A percentile compares a stretch with the other conserved stretches of the same genome.
These are phyloP conservation scores for Babesia bovis DNA, from an alignment of 169 alveolate species.

Conservation along the genomic window DNA sequence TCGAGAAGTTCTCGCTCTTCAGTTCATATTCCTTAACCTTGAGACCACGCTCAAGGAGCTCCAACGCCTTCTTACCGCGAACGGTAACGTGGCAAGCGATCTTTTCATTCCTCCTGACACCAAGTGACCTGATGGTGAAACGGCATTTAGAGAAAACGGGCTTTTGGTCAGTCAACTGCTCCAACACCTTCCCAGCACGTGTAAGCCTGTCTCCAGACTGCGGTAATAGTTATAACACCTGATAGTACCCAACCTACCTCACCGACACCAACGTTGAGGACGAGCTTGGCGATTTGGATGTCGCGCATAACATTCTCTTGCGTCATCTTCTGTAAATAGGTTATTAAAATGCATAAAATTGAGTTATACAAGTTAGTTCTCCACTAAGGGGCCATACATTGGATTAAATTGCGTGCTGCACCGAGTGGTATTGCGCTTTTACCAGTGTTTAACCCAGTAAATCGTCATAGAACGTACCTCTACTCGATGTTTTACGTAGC, in stretches of 20 bases:
- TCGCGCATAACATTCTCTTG: slow-evolving; percentile 96
- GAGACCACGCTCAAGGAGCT: slow-evolving; percentile 97
- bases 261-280: slow-evolving; percentile 98
- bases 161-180: slow-evolving; percentile 97
- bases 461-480: background rate
- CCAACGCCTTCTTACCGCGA: slow-evolving; percentile 99
- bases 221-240: background rate
- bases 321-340: slow-evolving; percentile 70
- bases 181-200: slow-evolving; percentile 98
- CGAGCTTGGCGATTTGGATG: slow-evolving; percentile 96
- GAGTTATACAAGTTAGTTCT: no score
- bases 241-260: slow-evolving; percentile 79
- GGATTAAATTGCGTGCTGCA: background rate
- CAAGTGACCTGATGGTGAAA: slow-evolving; percentile 96
- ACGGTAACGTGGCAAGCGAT: slow-evolving; percentile 98
- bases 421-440: background rate
- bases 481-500: no score
- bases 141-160: slow-evolving; percentile 96
- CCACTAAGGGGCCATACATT: no score
- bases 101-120: slow-evolving; percentile 98
- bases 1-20: slow-evolving; percentile 93
- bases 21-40: slow-evolving; percentile 99
- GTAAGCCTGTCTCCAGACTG: slow-evolving; percentile 98
- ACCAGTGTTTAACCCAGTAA: background rate
- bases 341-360: background rate